Base-by-base conservation (phyloP, 352 stramenopile species). In the Globisporangium mamillatum region DNA sequence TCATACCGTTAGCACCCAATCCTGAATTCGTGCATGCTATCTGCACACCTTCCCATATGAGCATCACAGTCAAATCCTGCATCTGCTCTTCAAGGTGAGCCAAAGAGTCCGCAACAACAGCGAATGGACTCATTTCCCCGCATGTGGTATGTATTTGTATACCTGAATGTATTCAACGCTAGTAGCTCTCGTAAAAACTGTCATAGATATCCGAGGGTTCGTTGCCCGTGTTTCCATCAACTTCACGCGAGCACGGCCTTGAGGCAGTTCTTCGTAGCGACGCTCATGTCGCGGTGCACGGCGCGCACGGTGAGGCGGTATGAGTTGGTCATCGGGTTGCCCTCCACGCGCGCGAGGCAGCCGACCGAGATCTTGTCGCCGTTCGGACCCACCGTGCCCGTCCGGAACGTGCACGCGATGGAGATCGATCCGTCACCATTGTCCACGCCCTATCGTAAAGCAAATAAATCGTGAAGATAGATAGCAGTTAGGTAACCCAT, bases 321-420 rank as follows among this genome's bases (percentile, higher is more conserved):
- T 25, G 84, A 74, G 46, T 90, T 93, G 52, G 73, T 81, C 70
- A 89, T 75, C 32, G 79, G 67, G 73, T 97, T 95, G 36, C 78
- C 90, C 82, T 98, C 94, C 25, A 99, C 77, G 50, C 93, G 85
- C 36, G 97, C 84, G 44, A 99, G 79, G 72, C 91, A 97, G 20
- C 95, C 95, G 60, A 99, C 92, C 60, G 95, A 97, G 53, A 98
- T 87, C 72, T 97, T 98, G 64, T 98, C 96, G 7, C 94, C 94
- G 62, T 88, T 97, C 24, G 84, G 79, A 52, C 90, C 86, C 62
- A 91, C 84, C 1, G 94, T 85, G 44, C 90, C 94, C 25, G 94
- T 99, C 67, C 92, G 86, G 66, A 98, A 98, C 16, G 92, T 98
- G 29, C 83, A 90, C 18, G 91, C 90, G 16, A 93, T 85, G 3